Base-by-base conservation (phyloP, 108 stramenopile genomes). In the Nannochloropsis gaditana region DNA sequence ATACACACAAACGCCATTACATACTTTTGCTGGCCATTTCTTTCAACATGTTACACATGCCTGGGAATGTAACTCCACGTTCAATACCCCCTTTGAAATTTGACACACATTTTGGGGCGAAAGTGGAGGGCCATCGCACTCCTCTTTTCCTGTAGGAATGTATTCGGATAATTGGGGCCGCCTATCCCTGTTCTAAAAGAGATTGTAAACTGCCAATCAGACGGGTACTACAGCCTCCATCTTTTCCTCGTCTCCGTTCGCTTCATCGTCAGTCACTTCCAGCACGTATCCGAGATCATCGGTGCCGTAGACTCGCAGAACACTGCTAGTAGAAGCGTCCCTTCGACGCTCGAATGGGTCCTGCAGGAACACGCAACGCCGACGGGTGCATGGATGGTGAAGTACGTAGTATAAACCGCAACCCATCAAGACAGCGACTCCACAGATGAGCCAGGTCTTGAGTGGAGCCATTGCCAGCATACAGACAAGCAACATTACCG, bases 381-480 rank as follows among this genome's bases (percentile, higher is more conserved):
- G 59, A n/a, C 59, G 59, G 19, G 59, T 73, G 59, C 19, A 15
- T n/a, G 59, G 59, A 8, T 73, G 59, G 59, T 73, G 59, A 15
- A 73, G 59, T 15, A n/a, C 59, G n/a, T n/a, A 73, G 59, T 73
- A 73, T n/a, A 73, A 73, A 15, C 59, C 87, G 42, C 44, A 73
- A 17, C 87, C 87, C n/a, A 87, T 45, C 50, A 80, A 9, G n/a
- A 80, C 21, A 47, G 43, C 80, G 11, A 79, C 43, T 80, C 84
- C 84, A 17, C 85, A 87, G 42, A 88, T 80, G 45, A 31, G 80
- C 87, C 84, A 88, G 21, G 87, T 85, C 4, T 83, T 31, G 44
- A 2, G 11, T 10, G 84, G 84, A 21, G 88, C 87, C 42, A 89
- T 31, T 19, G 84, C 21, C 44, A 85, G 43, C 41, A 87, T 80